Evolutionary conservation across 2,329 filamentous ascomycete genomes (phyloP), one percentile per base, ranked within the genome.

Genomic region (Byssochlamys sp.): DNA sequence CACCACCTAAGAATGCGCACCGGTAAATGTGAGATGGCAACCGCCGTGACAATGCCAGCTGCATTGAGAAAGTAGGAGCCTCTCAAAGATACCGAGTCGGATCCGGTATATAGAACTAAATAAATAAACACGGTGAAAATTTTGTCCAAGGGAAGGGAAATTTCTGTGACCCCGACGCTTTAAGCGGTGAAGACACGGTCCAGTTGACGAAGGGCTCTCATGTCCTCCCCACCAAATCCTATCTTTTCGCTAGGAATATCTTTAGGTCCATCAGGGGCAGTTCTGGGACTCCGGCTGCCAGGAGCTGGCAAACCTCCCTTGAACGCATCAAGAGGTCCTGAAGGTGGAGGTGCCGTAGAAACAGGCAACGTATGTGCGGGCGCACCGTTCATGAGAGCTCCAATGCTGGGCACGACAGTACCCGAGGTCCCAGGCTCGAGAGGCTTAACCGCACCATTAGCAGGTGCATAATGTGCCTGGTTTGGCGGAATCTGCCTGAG

Each of bases 181-280:
- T 60, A 75, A 39, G 71, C 71, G 6, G 67, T 73, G 55, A 81
- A 81, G 1, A 77, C 78, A 25, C 76, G 72, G 70, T 90, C 84
- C 54, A 90, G 74, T 67, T 88, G 84, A 61, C 84, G 79, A 52
- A 89, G 70, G 1, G 85, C 85, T 62, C 85, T 78, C 60, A 80
- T 80, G 62, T 89, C 87, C 68, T 89, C 86, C 35, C 73, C 71
- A 19, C 80, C 77, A 53, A 82, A 83, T 4, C 78, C 80, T 27
- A 83, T 71, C 61, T 82, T 83, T 59, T 82, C 78, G 54, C 76
- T 80, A 6, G 80, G 80, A 54, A 83, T 82, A 64, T 83, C 81
- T 56, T 78, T 77, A 6, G 80, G 77, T 31, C 76, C 76, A 25
- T 75, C 75, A 4, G 64, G 52, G 59, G 49, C 52, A 58, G 35